These are phyloP conservation scores for Cryptococcus sp. DNA, from an alignment of 1,284 basidiomycete species.

Conservation along the genomic window DNA sequence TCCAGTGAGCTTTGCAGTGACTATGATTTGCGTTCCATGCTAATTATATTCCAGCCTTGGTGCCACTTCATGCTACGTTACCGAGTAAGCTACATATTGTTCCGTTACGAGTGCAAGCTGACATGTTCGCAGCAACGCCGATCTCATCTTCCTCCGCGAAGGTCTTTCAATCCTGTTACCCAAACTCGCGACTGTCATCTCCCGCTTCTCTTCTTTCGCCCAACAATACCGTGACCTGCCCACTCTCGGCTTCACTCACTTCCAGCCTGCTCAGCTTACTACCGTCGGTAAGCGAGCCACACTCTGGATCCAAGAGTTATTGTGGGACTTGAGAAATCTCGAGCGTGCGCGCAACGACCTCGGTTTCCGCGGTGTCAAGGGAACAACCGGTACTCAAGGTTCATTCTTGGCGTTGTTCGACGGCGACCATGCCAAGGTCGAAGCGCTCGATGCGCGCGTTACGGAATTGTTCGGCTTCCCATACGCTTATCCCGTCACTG, in stretches of 20 bases:
- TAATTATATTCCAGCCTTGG: conserved; percentile 64
- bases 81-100: conserved; percentile 71
- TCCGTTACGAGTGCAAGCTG: conserved; percentile 3
- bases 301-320: conserved; percentile 94
- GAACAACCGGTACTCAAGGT: conserved; percentile 97
- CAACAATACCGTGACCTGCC: conserved; percentile 73
- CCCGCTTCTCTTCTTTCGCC: conserved; percentile 79
- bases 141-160: conserved; percentile 92
- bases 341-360: conserved; percentile 87
- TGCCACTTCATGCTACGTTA: conserved; percentile 98
- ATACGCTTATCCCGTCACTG: conserved; percentile 95
- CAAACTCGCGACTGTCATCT: conserved; percentile 86
- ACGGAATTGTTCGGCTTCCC: conserved; percentile 88
- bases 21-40: conserved; percentile 3
- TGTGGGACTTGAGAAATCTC: conserved; percentile 96
- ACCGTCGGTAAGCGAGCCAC: conserved; percentile 99
- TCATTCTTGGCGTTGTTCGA: conserved; percentile 94
- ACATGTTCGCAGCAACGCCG: conserved; percentile 71
- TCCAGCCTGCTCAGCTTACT: conserved; percentile 97
- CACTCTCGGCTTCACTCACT: conserved; percentile 96
- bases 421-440: conserved; percentile 92
- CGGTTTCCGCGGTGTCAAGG: conserved; percentile 98
- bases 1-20: conserved; percentile 66
- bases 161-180: conserved; percentile 82
- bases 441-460: conserved; percentile 83